Conservation (phyloP, 306 rosid species). For the Dryas alaskensis region DNA sequence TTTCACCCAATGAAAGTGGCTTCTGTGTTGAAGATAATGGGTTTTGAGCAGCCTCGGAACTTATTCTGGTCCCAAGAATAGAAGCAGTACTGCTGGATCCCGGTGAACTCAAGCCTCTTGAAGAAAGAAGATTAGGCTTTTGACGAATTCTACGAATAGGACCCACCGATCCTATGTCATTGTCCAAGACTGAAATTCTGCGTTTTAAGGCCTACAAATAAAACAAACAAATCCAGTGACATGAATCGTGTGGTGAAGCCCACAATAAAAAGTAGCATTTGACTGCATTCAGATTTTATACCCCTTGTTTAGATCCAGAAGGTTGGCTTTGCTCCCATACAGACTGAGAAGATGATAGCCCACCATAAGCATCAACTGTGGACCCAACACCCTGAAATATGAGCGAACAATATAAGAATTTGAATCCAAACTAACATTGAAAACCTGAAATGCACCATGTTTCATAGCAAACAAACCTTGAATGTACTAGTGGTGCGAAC, state of each 20-base stretch:
- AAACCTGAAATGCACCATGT: neutral
- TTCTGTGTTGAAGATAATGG: slow-evolving; percentile 44
- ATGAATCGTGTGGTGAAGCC: neutral
- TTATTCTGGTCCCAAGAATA: slow-evolving; percentile 33
- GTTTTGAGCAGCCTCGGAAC: slow-evolving; percentile 38
- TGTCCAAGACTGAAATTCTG: slow-evolving; percentile 61
- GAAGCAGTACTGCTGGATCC: slow-evolving; percentile 48
- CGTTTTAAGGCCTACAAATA: slow-evolving; percentile 58
- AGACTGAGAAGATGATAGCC: slow-evolving; percentile 53
- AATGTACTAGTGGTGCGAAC: slow-evolving; percentile 40
- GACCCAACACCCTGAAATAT: slow-evolving; percentile 46
- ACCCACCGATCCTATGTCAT: slow-evolving; percentile 81
- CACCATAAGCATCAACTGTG: slow-evolving; percentile 39
- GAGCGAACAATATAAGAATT: slow-evolving; percentile 23
- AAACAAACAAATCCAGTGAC: slow-evolving; percentile 15
- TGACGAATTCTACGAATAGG: slow-evolving; percentile 77
- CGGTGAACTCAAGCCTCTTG: slow-evolving; percentile 54
- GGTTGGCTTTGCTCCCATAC: slow-evolving; percentile 45
- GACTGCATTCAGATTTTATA: slow-evolving; percentile 28
- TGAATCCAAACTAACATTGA: neutral
- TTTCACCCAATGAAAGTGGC: slow-evolving; percentile 36
- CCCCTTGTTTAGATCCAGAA: slow-evolving; percentile 61
- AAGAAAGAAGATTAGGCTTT: slow-evolving; percentile 61
- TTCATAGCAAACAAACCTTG: slow-evolving; percentile 50
- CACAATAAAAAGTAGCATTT: slow-evolving; percentile 20